A percentile compares a stretch with the other conserved stretches of the same genome.
These are phyloP conservation scores for Fusarium gaditjirri DNA, from an alignment of 2,329 filamentous ascomycete species.

Conservation along the genomic window DNA sequence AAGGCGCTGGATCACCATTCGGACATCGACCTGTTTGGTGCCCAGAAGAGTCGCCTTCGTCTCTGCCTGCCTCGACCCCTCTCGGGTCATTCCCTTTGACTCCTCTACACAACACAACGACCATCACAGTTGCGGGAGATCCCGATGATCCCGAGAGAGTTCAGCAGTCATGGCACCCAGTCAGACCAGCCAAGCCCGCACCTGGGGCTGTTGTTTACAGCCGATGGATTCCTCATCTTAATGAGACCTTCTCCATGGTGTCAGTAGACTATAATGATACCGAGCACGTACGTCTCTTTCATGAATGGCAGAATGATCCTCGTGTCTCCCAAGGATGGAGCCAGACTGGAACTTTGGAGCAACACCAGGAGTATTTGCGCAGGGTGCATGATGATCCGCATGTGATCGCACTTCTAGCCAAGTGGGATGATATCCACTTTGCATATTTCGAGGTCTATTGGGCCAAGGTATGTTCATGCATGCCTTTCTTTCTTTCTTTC, in stretches of 20 bases:
- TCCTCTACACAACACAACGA: slow-evolving; percentile 59
- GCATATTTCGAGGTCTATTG: slow-evolving; percentile 86
- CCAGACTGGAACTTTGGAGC: slow-evolving; percentile 78
- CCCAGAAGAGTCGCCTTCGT: slow-evolving; percentile 55
- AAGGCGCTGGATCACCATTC: slow-evolving; percentile 74
- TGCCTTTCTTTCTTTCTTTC: not conserved
- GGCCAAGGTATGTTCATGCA: slow-evolving; percentile 62
- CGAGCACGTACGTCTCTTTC: slow-evolving; percentile 76
- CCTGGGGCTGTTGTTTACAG: slow-evolving; percentile 80
- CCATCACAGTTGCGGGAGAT: slow-evolving; percentile 52
- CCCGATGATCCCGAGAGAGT: slow-evolving; percentile 53
- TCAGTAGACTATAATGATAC: slow-evolving; percentile 73
- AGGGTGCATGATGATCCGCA: slow-evolving; percentile 77
- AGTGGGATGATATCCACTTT: slow-evolving; percentile 76
- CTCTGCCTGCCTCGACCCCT: slow-evolving; percentile 49
- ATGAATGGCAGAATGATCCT: slow-evolving; percentile 85
- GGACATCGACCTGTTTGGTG: slow-evolving; percentile 72
- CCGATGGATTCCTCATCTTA: slow-evolving; percentile 79
- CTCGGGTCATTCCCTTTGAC: slow-evolving; percentile 60
- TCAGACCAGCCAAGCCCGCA: slow-evolving; percentile 75
- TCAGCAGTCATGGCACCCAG: slow-evolving; percentile 73
- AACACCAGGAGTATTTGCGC: slow-evolving; percentile 78
- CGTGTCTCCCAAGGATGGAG: slow-evolving; percentile 85
- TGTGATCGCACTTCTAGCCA: slow-evolving; percentile 74
- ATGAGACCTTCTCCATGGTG: slow-evolving; percentile 82